phyloP scores from a whole-genome alignment of 2,329 filamentous ascomycete species.

The Trichoderma asperellum region DNA sequence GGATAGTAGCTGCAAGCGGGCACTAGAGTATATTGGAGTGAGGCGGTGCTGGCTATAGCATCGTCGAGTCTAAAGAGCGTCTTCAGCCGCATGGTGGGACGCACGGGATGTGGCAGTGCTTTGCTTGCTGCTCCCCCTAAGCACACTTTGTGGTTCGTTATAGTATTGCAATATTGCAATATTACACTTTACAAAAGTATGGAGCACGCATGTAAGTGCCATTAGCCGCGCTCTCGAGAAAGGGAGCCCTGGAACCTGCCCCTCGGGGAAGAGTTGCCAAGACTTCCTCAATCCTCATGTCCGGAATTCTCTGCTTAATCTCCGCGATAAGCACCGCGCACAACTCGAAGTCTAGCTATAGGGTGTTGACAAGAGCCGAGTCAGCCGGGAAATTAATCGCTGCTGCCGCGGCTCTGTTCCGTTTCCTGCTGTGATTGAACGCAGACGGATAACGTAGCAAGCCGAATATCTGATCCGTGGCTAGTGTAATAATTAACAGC shows the following conservation, averaged over 20 bases:
- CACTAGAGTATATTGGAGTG: not conserved
- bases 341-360: not conserved
- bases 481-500: not conserved
- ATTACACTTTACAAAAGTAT: not conserved
- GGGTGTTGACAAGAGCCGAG: constrained; percentile 15
- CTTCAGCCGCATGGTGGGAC: constrained; percentile 24
- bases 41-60: constrained; percentile 3
- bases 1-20: not conserved
- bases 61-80: not conserved
- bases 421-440: not conserved
- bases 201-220: not conserved
- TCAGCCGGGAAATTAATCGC: constrained; percentile 7
- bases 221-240: not conserved
- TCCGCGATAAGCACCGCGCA: not conserved
- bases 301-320: not conserved
- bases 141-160: not conserved
- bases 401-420: not conserved
- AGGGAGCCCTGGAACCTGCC: not conserved
- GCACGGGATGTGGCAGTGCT: constrained; percentile 8
- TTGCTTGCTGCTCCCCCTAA: constrained; percentile 6
- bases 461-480: constrained; percentile 5
- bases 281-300: not conserved
- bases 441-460: not conserved
- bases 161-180: not conserved
- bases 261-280: not conserved